These are phyloP conservation scores for Penicillium pancosmium DNA, from an alignment of 495 filamentous ascomycete species.

Conservation along the genomic window DNA sequence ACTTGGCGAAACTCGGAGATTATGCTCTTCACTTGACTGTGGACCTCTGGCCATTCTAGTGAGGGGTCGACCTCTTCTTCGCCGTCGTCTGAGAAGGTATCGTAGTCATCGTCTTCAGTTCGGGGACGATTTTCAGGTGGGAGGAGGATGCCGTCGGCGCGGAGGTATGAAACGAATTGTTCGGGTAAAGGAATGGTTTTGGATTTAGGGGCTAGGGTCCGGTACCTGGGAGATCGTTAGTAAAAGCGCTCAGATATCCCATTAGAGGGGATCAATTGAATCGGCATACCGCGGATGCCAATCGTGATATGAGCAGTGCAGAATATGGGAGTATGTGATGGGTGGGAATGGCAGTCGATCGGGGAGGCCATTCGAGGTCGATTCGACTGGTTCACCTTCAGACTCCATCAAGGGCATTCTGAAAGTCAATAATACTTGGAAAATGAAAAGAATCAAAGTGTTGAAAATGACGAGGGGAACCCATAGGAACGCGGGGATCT, in stretches of 20 bases:
- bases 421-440: background rate
- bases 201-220: conserved; percentile 78
- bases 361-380: conserved; percentile 22
- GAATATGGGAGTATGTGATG: conserved; percentile 79
- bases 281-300: conserved; percentile 70
- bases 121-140: conserved; percentile 53
- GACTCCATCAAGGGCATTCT: conserved; percentile 41
- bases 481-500: conserved; percentile 21
- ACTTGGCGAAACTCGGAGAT: conserved; percentile 82
- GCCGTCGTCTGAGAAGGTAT: conserved; percentile 42
- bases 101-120: conserved; percentile 40
- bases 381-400: conserved; percentile 19
- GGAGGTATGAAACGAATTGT: conserved; percentile 83
- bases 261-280: conserved; percentile 5
- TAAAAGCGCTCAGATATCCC: background rate
- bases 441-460: background rate
- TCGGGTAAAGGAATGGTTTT: conserved; percentile 74
- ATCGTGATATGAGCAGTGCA: conserved; percentile 89
- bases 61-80: conserved; percentile 61
- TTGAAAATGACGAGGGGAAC: conserved; percentile 7
- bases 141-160: conserved; percentile 89
- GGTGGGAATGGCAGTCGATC: conserved; percentile 73
- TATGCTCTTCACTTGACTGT: conserved; percentile 70
- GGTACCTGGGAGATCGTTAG: conserved; percentile 60
- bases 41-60: conserved; percentile 66